phyloP scores from a whole-genome alignment of 495 filamentous ascomycete genomes.

The Penicillium canariense region DNA sequence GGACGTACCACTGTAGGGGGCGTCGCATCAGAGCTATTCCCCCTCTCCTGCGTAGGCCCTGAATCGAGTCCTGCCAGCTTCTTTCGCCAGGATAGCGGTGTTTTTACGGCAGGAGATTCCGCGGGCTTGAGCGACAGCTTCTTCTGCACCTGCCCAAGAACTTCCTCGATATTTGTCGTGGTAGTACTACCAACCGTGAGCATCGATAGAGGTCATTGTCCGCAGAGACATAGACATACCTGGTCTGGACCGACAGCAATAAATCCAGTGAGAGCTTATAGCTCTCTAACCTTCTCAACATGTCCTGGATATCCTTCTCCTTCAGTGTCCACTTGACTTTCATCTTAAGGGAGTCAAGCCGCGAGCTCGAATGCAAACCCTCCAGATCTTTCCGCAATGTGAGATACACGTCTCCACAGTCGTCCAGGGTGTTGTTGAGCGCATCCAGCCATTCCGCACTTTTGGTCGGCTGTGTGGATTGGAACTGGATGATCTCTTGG shows the following conservation, averaged over 20 bases:
- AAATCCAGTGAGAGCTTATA: constrained; percentile 3
- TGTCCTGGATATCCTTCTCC: constrained; percentile 6
- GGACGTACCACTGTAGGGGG: background rate
- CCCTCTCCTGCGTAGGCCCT: background rate
- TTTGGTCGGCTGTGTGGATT: constrained; percentile 5
- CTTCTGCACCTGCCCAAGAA: constrained; percentile 4
- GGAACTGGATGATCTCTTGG: constrained; percentile 7
- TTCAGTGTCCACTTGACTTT: constrained; percentile 7
- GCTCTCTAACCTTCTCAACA: constrained; percentile 4
- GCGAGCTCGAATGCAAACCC: background rate
- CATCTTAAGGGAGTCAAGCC: background rate
- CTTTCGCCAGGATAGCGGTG: constrained; percentile 1
- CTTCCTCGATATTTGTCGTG: constrained; percentile 5
- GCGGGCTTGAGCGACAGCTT: background rate
- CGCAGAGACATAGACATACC: background rate
- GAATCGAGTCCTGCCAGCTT: constrained; percentile 4
- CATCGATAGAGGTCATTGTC: background rate
- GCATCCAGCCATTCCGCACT: constrained; percentile 7
- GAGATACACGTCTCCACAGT: constrained; percentile 7
- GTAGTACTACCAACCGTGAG: background rate
- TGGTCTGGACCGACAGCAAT: constrained; percentile 6
- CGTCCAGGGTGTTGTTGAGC: constrained; percentile 1
- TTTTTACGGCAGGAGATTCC: background rate
- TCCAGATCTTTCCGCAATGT: constrained; percentile 1
- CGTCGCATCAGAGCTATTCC: background rate